Conservation (phyloP, 805 yeast species). For the Priceomyces haplophilus region DNA sequence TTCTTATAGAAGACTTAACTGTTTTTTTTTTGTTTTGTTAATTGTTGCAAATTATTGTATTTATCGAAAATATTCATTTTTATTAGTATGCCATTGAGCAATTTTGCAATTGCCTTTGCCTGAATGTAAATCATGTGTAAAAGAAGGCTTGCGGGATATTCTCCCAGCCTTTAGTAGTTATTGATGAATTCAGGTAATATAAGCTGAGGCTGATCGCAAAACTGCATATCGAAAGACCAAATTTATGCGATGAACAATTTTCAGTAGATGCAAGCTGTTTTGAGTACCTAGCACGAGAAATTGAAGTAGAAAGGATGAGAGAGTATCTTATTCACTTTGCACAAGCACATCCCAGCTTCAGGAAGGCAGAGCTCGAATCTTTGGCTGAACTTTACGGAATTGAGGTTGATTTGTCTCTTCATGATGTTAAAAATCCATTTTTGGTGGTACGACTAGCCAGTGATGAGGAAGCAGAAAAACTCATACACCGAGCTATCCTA, state of each 20-base stretch:
- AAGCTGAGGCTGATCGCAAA: too few species aligned
- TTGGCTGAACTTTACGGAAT: conserved; percentile 66
- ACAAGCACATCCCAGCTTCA: conserved; percentile 74
- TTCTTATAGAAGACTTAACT: too few species aligned
- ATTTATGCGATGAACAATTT: background rate
- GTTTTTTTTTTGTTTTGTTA: background rate
- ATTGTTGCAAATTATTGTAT: background rate
- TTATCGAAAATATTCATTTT: background rate
- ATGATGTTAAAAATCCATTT: conserved; percentile 65
- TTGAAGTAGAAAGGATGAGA: conserved; percentile 33
- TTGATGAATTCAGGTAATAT: too few species aligned
- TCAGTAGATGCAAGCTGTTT: background rate
- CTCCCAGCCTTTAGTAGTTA: too few species aligned
- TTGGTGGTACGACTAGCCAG: conserved; percentile 60
- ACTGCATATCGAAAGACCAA: background rate
- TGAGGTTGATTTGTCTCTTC: conserved; percentile 55
- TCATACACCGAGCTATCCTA: conserved; percentile 66
- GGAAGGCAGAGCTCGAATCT: conserved; percentile 80
- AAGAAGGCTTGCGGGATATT: too few species aligned
- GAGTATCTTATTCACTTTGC: conserved; percentile 79
- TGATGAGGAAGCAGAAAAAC: conserved; percentile 63
- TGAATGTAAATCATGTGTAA: too few species aligned
- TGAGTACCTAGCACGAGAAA: background rate
- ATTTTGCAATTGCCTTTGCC: too few species aligned
- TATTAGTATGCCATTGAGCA: too few species aligned